Evolutionary conservation across 2,329 filamentous ascomycete species (phyloP).

Genomic region (Leptodontidium sp.): DNA sequence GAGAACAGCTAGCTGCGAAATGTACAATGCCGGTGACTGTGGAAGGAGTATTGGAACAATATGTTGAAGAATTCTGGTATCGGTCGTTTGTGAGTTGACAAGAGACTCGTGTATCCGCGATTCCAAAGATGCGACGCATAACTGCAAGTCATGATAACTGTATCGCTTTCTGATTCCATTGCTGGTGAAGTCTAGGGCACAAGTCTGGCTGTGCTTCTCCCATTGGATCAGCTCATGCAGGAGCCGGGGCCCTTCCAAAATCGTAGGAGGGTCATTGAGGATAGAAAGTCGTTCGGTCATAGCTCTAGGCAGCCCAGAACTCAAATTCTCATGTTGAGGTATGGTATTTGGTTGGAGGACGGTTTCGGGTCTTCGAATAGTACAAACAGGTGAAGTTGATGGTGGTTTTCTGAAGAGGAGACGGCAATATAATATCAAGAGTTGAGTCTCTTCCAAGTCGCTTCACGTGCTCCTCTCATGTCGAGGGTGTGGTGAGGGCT

Average conservation of each 20-base stretch:
- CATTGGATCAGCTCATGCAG: constrained; percentile 70
- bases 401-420: neutral
- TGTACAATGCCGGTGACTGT: constrained; percentile 80
- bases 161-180: constrained; percentile 49
- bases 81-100: neutral
- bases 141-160: constrained; percentile 49
- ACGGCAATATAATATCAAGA: constrained; percentile 9
- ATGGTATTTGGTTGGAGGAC: neutral
- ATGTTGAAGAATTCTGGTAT: constrained; percentile 45
- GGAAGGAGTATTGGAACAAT: constrained; percentile 80
- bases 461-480: constrained; percentile 16
- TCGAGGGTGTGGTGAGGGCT: constrained; percentile 2
- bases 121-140: constrained; percentile 49
- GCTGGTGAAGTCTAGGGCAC: constrained; percentile 71
- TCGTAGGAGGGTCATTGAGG: constrained; percentile 62
- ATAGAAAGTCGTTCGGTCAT: constrained; percentile 56
- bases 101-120: constrained; percentile 28
- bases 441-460: neutral
- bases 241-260: constrained; percentile 61
- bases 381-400: neutral
- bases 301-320: neutral
- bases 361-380: neutral
- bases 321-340: constrained; percentile 26
- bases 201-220: constrained; percentile 46
- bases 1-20: constrained; percentile 78